These are phyloP conservation scores for Hypericum perforatum DNA, from an alignment of 345 rosid species.

Conservation along the genomic window DNA sequence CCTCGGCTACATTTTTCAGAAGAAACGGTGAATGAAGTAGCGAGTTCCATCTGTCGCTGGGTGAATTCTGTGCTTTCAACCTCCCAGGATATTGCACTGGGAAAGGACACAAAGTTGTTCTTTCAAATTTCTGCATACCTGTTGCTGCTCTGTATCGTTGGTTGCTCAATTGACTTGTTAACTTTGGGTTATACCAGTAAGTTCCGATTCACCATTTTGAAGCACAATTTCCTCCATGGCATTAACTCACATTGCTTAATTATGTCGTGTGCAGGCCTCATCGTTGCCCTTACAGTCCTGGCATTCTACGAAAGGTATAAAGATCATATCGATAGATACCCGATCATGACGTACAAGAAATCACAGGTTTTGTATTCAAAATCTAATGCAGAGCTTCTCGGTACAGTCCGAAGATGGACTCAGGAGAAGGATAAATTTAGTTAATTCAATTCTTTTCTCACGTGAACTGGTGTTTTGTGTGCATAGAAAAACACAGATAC, in stretches of 20 bases:
- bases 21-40: constrained; percentile 42
- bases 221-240: neutral
- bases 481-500: too few relatives aligned
- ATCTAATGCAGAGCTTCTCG: constrained; percentile 26
- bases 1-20: constrained; percentile 66
- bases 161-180: constrained; percentile 62
- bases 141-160: constrained; percentile 48
- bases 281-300: constrained; percentile 56
- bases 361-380: constrained; percentile 33
- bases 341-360: constrained; percentile 23
- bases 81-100: constrained; percentile 67
- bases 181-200: constrained; percentile 67
- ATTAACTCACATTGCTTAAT: neutral
- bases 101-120: constrained; percentile 57
- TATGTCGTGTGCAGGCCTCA: constrained; percentile 39
- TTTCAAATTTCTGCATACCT: constrained; percentile 47
- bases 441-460: constrained; percentile 18
- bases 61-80: constrained; percentile 51
- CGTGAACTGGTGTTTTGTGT: too few relatives aligned
- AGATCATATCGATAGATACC: constrained; percentile 37
- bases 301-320: constrained; percentile 64
- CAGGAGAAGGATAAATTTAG: constrained; percentile 46
- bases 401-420: constrained; percentile 38
- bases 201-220: constrained; percentile 8
- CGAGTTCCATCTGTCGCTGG: constrained; percentile 31